phyloP scores from a whole-genome alignment of 306 rosid species.

The Cajanus cajan region DNA sequence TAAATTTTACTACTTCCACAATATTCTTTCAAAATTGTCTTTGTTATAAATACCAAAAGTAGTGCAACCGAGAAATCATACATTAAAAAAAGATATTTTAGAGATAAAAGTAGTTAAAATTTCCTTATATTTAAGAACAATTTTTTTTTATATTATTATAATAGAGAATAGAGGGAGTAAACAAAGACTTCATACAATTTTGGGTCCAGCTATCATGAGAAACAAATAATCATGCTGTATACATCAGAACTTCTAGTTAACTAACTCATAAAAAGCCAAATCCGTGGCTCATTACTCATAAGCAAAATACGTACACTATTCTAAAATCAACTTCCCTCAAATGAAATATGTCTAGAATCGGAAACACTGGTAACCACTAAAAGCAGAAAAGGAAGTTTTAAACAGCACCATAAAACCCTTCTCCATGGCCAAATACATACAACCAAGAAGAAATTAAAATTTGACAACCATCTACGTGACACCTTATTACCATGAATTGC shows the following conservation, averaged over 20 bases:
- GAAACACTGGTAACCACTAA: background rate
- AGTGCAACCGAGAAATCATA: no score
- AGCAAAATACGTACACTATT: constrained; percentile 6
- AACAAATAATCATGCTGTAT: background rate
- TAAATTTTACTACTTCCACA: no score
- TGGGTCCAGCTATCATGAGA: background rate
- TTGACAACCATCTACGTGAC: constrained; percentile 16
- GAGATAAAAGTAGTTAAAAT: no score
- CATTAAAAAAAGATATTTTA: no score
- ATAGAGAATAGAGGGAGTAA: no score
- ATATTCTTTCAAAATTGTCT: no score
- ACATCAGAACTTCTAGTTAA: constrained; percentile 2
- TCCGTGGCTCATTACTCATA: background rate
- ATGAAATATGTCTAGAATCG: background rate
- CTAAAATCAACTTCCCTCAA: constrained; percentile 4
- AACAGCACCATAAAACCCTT: background rate
- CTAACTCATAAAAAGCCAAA: background rate
- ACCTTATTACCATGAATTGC: constrained; percentile 10
- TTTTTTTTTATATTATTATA: no score
- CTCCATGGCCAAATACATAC: background rate
- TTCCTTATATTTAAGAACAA: no score
- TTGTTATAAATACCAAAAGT: no score
- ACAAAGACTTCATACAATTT: background rate
- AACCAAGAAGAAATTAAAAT: background rate
- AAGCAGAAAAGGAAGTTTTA: background rate